Percentiles rank a stretch among this genome's conserved stretches.
Evolutionary conservation across 306 rosid species (phyloP).

Genomic region (Lupinus albus): DNA sequence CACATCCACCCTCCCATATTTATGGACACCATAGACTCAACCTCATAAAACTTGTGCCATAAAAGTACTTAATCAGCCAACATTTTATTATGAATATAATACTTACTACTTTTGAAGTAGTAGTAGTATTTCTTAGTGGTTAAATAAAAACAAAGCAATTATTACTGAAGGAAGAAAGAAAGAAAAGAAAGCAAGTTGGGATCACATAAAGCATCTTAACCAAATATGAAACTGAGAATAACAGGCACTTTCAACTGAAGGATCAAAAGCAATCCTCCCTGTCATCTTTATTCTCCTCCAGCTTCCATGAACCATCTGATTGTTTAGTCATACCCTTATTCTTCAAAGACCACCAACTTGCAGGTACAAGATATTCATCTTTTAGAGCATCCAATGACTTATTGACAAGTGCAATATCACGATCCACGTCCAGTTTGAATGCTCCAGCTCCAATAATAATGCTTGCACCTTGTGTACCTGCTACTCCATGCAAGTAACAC

Average conservation of each 20-base stretch:
- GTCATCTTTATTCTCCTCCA: conserved; percentile 66
- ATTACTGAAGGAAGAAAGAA: too few relatives aligned
- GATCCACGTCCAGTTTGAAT: conserved; percentile 59
- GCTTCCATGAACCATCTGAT: conserved; percentile 82
- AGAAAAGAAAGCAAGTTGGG: too few relatives aligned
- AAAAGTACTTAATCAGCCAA: too few relatives aligned
- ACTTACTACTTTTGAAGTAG: too few relatives aligned
- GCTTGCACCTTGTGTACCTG: conserved; percentile 65
- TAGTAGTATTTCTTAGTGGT: too few relatives aligned
- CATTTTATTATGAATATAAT: too few relatives aligned
- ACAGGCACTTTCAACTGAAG: background rate
- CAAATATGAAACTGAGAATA: too few relatives aligned
- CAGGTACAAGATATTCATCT: conserved; percentile 70
- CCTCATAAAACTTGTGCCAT: too few relatives aligned
- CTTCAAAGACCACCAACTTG: conserved; percentile 62
- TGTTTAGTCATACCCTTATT: conserved; percentile 88
- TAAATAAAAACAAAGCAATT: too few relatives aligned
- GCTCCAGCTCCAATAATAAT: conserved; percentile 41
- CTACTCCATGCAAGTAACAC: conserved; percentile 81
- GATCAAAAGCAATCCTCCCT: conserved; percentile 37
- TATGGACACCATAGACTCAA: too few relatives aligned
- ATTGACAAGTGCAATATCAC: conserved; percentile 73
- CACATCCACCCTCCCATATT: too few relatives aligned
- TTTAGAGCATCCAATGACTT: conserved; percentile 56
- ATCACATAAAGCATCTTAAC: too few relatives aligned